Evolutionary conservation across 1,284 basidiomycete genomes (phyloP).

Genomic region (Volvariella volvacea): DNA sequence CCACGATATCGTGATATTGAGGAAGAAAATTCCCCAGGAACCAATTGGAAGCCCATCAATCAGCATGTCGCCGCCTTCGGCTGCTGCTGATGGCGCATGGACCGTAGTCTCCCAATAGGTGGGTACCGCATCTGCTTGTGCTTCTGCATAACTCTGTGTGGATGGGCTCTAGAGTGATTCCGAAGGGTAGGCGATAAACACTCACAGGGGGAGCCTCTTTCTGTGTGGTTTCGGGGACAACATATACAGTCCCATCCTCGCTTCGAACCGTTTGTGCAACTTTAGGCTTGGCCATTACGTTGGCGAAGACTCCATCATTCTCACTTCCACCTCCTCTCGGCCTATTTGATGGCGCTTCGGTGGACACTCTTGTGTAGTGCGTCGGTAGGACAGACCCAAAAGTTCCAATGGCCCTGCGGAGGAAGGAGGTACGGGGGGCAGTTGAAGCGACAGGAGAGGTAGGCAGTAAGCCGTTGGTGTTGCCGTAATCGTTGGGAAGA

Average conservation of each 20-base stretch:
- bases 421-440: conserved; percentile 41
- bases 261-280: conserved; percentile 35
- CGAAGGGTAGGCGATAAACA: conserved; percentile 9
- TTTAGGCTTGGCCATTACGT: conserved; percentile 87
- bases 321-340: conserved; percentile 72
- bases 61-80: conserved; percentile 56
- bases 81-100: conserved; percentile 56
- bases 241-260: conserved; percentile 54
- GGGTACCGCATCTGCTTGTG: conserved; percentile 88
- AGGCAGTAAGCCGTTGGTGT: conserved; percentile 75
- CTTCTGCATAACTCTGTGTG: conserved; percentile 76
- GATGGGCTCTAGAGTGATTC: conserved; percentile 6
- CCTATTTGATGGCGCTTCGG: conserved; percentile 23
- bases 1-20: conserved; percentile 83
- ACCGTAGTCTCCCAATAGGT: conserved; percentile 98
- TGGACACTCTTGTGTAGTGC: conserved; percentile 60
- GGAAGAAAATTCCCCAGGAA: conserved; percentile 60
- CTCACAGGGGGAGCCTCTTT: conserved; percentile 82
- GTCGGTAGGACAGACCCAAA: conserved; percentile 69
- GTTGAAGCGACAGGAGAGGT: conserved; percentile 35
- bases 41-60: conserved; percentile 74
- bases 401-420: conserved; percentile 56
- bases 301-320: conserved; percentile 95
- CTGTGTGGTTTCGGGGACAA: conserved; percentile 77
- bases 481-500: conserved; percentile 67